Evolutionary conservation across 306 rosid species (phyloP).

Genomic region (Quercus gilva): DNA sequence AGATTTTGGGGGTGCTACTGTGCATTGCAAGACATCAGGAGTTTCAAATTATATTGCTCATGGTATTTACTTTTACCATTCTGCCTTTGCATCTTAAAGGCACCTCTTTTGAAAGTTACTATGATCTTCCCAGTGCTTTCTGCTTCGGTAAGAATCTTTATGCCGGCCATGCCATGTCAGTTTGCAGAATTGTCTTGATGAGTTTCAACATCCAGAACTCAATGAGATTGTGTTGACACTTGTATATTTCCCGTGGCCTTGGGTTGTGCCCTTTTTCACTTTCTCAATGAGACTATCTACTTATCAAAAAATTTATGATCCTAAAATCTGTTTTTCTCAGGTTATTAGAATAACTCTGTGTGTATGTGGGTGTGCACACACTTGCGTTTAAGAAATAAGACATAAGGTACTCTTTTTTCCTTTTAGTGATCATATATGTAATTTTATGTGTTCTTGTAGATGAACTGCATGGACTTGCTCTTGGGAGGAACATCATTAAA

Average conservation of each 20-base stretch:
- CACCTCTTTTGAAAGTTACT: neutral
- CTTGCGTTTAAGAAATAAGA: neutral
- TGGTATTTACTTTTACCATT: conserved; percentile 42
- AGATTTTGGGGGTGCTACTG: conserved; percentile 83
- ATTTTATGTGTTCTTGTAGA: conserved; percentile 46
- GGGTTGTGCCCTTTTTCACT: no score
- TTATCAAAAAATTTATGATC: neutral
- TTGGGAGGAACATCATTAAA: conserved; percentile 84
- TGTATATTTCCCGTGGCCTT: no score
- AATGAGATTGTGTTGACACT: neutral
- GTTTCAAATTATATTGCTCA: conserved; percentile 96
- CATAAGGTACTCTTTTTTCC: neutral
- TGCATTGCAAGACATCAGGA: conserved; percentile 93
- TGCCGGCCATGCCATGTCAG: neutral
- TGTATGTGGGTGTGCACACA: neutral
- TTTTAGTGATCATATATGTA: neutral
- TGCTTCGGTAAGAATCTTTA: neutral
- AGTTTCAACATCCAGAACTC: neutral
- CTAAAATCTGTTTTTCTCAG: neutral
- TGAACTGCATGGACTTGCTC: conserved; percentile 83
- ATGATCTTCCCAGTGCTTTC: neutral
- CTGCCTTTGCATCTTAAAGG: neutral
- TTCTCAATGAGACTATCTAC: no score
- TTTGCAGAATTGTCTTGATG: neutral
- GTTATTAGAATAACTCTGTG: neutral